Evolutionary conservation across 129 eudicot genomes (phyloP).

Genomic region (Artemisia argyi): DNA sequence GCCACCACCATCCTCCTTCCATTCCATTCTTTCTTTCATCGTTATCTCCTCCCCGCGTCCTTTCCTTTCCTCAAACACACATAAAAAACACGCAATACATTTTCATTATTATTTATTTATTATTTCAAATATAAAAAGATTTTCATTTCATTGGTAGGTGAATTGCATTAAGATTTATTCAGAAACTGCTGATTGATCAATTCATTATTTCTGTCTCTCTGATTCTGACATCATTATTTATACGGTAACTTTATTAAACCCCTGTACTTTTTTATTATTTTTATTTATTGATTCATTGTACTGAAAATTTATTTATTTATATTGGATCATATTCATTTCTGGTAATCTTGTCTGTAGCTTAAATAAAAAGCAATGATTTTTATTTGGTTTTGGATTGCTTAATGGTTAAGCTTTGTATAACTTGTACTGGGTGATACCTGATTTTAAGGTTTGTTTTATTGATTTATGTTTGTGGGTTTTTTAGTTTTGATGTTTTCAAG

Average conservation of each 20-base stretch:
- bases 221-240: conserved; percentile 21
- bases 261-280: neutral
- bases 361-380: conserved; percentile 4
- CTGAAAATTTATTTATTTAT: conserved; percentile 9
- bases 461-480: too few relatives aligned
- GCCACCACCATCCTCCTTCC: conserved; percentile 32
- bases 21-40: conserved; percentile 20
- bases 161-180: conserved; percentile 39
- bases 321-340: conserved; percentile 22
- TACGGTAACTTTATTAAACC: conserved; percentile 7
- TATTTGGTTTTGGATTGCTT: conserved; percentile 15
- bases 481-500: neutral
- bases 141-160: conserved; percentile 26
- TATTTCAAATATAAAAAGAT: neutral
- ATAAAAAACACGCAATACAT: neutral
- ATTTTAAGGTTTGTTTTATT: neutral
- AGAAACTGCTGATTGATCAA: conserved; percentile 24
- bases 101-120: neutral
- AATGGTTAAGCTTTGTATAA: conserved; percentile 20
- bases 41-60: conserved; percentile 34
- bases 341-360: conserved; percentile 14
- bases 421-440: conserved; percentile 9
- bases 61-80: neutral
- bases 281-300: conserved; percentile 21
- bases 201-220: conserved; percentile 17